Evolutionary conservation across 495 filamentous ascomycete genomes (phyloP), one percentile per base, ranked within the genome.

Genomic region (Penicillium ucsense): DNA sequence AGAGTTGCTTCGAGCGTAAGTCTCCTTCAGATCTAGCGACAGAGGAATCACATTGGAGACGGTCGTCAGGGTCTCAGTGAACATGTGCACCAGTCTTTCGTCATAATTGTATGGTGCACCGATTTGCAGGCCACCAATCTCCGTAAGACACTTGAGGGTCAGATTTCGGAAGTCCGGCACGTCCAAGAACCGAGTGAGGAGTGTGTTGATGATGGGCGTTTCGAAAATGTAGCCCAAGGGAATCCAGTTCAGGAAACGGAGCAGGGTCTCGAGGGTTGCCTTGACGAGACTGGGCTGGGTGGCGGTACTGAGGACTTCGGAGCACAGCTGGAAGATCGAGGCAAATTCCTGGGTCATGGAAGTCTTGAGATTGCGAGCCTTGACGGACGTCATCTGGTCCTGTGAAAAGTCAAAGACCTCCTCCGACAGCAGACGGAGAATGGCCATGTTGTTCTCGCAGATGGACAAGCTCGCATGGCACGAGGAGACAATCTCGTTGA

Each of bases 381-480:
- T 99, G 29, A 82, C 79, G 31, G 90, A 95, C 8, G 94, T 99
- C 91, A 97, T 94, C 62, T 95, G 89, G 54, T 97, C 92, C 43
- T 91, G 89, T 5, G 94, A 97, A 64, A 89, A 99, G 67, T 99
- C 92, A 60, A 99, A 97, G 5, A 97, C 92, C 67, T 97, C 92
- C 64, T 99, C 92, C 7, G 92, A 97, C 35, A 99, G 77, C 53
- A 99, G 72, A 40, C 94, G 83, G 35, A 99, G 82, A 49, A 99
- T 97, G 37, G 84, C 88, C 94, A 99, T 99, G 70, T 99, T 99
- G 72, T 99, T 99, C 71, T 99, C 92, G 73, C 92, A 99, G 57
- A 97, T 91, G 3, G 92, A 89, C 31, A 97, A 76, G 65, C 86
- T 95, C 47, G 85, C 88, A 57, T 90, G 89, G 62, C 90, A 96